Base-by-base conservation (phyloP, 176 grass and related monocot genomes). In the Triticum timopheevii region DNA sequence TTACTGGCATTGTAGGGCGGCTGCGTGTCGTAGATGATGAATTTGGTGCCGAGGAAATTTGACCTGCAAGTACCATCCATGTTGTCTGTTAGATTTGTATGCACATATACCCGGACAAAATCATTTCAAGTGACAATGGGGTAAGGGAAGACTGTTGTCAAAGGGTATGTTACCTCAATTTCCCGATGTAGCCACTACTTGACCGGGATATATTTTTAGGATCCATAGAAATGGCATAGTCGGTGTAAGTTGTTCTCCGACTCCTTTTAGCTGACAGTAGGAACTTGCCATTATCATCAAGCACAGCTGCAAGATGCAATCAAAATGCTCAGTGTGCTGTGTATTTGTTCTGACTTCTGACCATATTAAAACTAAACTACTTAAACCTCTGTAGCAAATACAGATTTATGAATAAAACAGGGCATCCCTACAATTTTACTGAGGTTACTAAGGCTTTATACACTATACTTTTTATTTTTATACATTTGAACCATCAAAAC, bases 31-130 rank as follows among this genome's bases (percentile, higher is more conserved):
- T 90, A 92, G 61, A 97, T 90, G 49, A 91, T 86, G 61, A 97
- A 97, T 86, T 97, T 97, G 45, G 95, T 97, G 78, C 95, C 95
- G 0, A 97, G 91, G 76, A 97, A 97, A 83, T 97, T 97, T 84
- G 95, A 97, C 77, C 95, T 97, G 74, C 25, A 67, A 24, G 12
- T 17, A 67, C 27, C 64, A 76, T 58, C 13, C 76, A 76, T 58
- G 62, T 19, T 44, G 13, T 27, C 25, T 72, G 78, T 89, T 19
- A 84, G 73, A 83, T 80, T 44, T 31, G 33, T 35, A 16, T 82
- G 65, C 27, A 80, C 6, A 22, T 27, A 10, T 59, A 33, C 7
- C 6, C 1, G 0, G n/a, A 13, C 42, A 44, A 71, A 73, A 4
- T 31, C 8, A 85, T 80, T 80, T 6, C 25, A 68, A 56, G 72